Evolutionary conservation across 148 eudicot genomes (phyloP).

Genomic region (Fagopyrum tataricum): DNA sequence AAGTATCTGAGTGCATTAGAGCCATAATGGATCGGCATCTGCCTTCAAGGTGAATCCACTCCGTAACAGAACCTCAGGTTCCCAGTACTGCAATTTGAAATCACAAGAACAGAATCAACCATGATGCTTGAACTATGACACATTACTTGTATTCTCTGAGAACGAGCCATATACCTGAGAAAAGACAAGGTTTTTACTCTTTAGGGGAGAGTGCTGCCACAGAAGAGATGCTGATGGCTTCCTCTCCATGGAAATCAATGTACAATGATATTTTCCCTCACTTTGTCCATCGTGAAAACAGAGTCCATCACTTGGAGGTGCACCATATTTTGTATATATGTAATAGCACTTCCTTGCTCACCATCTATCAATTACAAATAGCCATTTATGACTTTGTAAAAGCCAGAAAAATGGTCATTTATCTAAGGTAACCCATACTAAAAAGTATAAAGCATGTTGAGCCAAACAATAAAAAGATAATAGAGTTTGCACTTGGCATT

Average conservation of each 20-base stretch:
- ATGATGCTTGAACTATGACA: no score
- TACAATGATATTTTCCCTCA: conserved; percentile 88
- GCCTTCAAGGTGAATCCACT: conserved; percentile 82
- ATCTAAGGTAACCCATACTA: no score
- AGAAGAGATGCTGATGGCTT: conserved; percentile 72
- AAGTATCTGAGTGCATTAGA: conserved; percentile 63
- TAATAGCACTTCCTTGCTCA: conserved; percentile 47
- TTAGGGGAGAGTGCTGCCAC: conserved; percentile 68
- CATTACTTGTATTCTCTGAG: no score
- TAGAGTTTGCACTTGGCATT: no score
- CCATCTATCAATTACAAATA: conserved; percentile 15
- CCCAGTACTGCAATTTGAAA: conserved; percentile 52
- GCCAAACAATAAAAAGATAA: no score
- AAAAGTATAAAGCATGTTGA: no score
- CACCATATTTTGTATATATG: conserved; percentile 68
- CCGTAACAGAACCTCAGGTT: conserved; percentile 74
- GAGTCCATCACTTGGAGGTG: conserved; percentile 82
- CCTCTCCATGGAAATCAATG: conserved; percentile 60
- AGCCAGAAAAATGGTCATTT: no score
- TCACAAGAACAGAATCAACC: not conserved
- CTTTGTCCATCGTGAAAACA: conserved; percentile 68
- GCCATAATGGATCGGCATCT: conserved; percentile 92
- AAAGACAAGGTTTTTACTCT: conserved; percentile 37
- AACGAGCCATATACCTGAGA: conserved; percentile 28
- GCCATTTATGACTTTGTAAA: no score